Conservation (phyloP, 306 rosid species). For the Sechiopsis laciniata region DNA sequence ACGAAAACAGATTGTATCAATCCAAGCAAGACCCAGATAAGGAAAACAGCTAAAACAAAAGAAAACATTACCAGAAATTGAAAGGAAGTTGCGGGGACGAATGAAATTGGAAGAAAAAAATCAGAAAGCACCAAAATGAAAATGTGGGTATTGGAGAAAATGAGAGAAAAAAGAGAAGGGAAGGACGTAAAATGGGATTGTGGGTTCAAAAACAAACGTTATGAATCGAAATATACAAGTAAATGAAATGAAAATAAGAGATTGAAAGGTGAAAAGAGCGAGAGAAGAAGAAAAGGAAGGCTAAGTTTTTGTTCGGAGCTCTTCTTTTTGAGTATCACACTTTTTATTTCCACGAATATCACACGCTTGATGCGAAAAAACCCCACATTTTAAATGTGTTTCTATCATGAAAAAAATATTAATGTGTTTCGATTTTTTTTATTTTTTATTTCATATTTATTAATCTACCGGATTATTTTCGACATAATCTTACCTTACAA, state of each 20-base stretch:
- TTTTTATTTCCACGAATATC: not conserved
- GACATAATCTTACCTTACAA: too few relatives aligned
- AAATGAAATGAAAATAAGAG: not conserved
- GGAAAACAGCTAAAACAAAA: not conserved
- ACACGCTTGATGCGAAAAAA: not conserved
- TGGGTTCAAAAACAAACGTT: too few relatives aligned
- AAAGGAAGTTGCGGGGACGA: not conserved
- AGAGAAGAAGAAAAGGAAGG: not conserved
- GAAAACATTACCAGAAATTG: constrained; percentile 7
- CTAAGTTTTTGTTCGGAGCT: not conserved
- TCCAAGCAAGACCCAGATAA: constrained; percentile 8
- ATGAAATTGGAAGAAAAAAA: constrained; percentile 8
- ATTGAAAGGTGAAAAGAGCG: not conserved
- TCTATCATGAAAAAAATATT: too few relatives aligned
- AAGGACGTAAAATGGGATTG: not conserved
- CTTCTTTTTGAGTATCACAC: not conserved
- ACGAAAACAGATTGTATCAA: not conserved
- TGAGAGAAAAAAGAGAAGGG: not conserved
- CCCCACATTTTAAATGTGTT: too few relatives aligned
- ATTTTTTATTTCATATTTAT: too few relatives aligned
- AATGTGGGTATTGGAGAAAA: not conserved
- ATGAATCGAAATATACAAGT: not conserved
- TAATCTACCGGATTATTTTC: too few relatives aligned
- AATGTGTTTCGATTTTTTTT: too few relatives aligned
- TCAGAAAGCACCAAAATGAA: not conserved